phyloP scores from a whole-genome alignment of 306 rosid species.

The Castanopsis chinensis region DNA sequence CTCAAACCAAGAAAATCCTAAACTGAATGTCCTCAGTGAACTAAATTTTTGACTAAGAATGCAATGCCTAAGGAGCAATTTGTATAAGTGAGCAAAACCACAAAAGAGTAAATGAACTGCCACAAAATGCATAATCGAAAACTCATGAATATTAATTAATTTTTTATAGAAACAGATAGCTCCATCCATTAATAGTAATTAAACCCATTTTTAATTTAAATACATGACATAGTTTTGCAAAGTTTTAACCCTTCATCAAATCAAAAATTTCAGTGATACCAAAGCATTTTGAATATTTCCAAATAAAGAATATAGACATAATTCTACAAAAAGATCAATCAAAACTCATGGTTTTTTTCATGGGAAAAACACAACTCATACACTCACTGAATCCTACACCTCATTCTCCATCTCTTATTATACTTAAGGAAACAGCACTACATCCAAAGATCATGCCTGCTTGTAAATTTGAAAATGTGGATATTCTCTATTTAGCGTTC shows the following conservation, averaged over 20 bases:
- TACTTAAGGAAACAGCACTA: background rate
- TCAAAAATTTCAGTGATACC: background rate
- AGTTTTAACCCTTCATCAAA: background rate
- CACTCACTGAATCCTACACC: too few species aligned
- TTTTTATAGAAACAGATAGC: background rate
- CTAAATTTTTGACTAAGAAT: slow-evolving; percentile 9
- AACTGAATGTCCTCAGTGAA: background rate
- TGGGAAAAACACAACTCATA: too few species aligned
- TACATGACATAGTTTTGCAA: background rate
- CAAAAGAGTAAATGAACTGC: background rate
- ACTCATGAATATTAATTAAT: background rate
- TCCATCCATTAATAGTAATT: background rate
- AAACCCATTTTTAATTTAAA: background rate
- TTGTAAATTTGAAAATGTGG: background rate
- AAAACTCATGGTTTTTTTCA: too few species aligned
- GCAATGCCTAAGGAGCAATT: background rate
- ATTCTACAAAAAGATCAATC: too few species aligned
- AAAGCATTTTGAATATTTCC: too few species aligned
- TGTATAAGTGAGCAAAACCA: slow-evolving; percentile 1
- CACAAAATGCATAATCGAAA: background rate
- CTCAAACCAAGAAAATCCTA: slow-evolving; percentile 2
- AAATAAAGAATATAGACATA: too few species aligned
- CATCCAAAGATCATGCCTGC: background rate
- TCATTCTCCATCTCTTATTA: background rate
- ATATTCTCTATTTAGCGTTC: background rate